Evolutionary conservation across 176 grass and related monocot species (phyloP), one percentile per base, ranked within the genome.

Genomic region (Musa acuminata): DNA sequence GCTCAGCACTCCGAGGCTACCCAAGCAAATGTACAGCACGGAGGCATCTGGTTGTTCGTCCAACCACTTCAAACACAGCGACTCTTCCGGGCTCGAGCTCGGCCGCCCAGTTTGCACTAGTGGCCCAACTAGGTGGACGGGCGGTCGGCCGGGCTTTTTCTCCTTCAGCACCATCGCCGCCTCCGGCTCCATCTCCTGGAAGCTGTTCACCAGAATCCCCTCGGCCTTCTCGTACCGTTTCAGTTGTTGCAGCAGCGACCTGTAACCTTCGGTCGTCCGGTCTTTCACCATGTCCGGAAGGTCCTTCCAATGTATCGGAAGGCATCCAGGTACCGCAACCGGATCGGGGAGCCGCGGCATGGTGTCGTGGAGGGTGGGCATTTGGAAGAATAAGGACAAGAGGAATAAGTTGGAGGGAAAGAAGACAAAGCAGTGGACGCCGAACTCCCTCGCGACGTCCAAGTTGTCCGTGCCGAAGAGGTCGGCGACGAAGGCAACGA

Each of bases 401-500:
- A 96, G 77, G 2, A n/a, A 74, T 74, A 87, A 71, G 63, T 26
- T 91, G 1, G 81, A 71, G 5, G 86, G 48, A 53, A 62, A 85
- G 80, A 91, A 82, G 29, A 91, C 12, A 50, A 91, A 89, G 2
- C 66, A 66, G 2, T 84, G 84, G 2, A 90, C 0, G 1, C 55
- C 73, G 64, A 90, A 75, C 67, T 90, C 83, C 63, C 11, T 68
- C 11, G 83, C 55, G 0, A 86, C 64, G 2, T 49, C 48, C 48
- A 95, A 49, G 6, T 79, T 72, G 53, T 49, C 60, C 3, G 81
- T 16, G 75, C 76, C 13, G 60, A 90, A 76, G 10, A 88, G 9
- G 68, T 95, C 85, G 0, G 75, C 2, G 11, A 90, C 1, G 82
- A 95, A 90, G n/a, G 85, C 80, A 0, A 66, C 71, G 23, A 90